Percentiles rank a stretch among this genome's conserved stretches.
Evolutionary conservation across 306 rosid genomes (phyloP).

Genomic region (Fragaria iinumae): DNA sequence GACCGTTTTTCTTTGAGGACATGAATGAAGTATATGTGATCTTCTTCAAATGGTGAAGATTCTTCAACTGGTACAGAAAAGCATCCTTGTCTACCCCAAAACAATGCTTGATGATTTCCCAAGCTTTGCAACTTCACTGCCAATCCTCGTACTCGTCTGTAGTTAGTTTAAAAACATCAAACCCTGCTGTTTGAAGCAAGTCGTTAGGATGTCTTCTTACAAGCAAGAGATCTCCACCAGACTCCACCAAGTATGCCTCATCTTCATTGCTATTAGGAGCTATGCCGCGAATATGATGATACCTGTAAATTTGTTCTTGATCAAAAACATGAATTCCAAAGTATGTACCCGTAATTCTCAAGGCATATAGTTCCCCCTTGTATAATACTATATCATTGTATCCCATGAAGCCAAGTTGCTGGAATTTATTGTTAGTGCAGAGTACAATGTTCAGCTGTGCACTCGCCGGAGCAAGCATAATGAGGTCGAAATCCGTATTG

Average conservation of each 20-base stretch:
- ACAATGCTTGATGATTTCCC: not conserved
- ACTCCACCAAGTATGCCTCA: not conserved
- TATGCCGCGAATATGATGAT: not conserved
- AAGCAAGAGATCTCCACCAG: not conserved
- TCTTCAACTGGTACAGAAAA: not conserved
- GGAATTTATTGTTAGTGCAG: not conserved
- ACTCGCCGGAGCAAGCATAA: not conserved
- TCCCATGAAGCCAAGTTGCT: not conserved
- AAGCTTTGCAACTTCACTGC: not conserved
- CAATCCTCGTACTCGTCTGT: not conserved
- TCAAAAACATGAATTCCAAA: not conserved
- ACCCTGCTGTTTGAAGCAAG: not conserved
- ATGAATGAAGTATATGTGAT: not conserved
- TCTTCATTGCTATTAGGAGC: not conserved
- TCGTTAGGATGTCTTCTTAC: not conserved
- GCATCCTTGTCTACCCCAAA: not conserved
- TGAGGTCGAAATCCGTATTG: not conserved
- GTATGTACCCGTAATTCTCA: not conserved
- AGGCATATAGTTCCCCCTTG: not conserved
- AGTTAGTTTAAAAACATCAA: not conserved
- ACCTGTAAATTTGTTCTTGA: not conserved
- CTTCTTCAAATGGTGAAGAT: not conserved
- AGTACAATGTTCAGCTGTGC: not conserved
- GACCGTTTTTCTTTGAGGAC: not conserved
- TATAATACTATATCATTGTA: not conserved